These are phyloP conservation scores for Apophysomyces elegans DNA, from an alignment of 371 early-diverging fungal genomes.

Conservation along the genomic window DNA sequence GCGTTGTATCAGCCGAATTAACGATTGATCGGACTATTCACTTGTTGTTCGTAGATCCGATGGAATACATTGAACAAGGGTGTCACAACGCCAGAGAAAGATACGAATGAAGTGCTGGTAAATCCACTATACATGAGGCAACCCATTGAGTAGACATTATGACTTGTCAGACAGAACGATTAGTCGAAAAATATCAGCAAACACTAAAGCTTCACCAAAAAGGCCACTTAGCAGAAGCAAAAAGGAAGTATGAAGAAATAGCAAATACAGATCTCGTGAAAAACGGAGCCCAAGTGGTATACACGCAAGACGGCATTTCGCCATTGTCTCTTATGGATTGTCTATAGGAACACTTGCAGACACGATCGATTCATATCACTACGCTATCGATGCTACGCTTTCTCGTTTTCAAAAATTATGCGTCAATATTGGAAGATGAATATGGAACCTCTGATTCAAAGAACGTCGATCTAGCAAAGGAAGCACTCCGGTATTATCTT, in stretches of 20 bases:
- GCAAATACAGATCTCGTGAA: constrained; percentile 49
- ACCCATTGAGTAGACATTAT: background rate
- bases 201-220: constrained; percentile 56
- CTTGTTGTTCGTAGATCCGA: constrained; percentile 16
- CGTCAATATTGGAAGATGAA: constrained; percentile 54
- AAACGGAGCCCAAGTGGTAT: constrained; percentile 40
- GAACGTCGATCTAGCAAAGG: constrained; percentile 28
- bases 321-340: background rate
- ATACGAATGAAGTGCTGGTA: constrained; percentile 42
- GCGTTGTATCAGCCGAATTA: background rate
- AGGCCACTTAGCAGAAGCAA: constrained; percentile 45
- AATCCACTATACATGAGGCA: background rate
- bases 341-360: constrained; percentile 7
- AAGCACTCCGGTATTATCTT: constrained; percentile 54
- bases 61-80: constrained; percentile 46
- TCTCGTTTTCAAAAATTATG: constrained; percentile 68
- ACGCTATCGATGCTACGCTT: constrained; percentile 51
- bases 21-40: background rate
- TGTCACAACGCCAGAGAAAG: constrained; percentile 21
- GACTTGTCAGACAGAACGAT: constrained; percentile 49
- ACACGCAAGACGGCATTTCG: background rate
- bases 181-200: constrained; percentile 50
- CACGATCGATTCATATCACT: constrained; percentile 26
- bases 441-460: constrained; percentile 16
- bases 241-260: constrained; percentile 46